Base-by-base conservation (phyloP, 345 rosid species). In the Gossypium arboreum region DNA sequence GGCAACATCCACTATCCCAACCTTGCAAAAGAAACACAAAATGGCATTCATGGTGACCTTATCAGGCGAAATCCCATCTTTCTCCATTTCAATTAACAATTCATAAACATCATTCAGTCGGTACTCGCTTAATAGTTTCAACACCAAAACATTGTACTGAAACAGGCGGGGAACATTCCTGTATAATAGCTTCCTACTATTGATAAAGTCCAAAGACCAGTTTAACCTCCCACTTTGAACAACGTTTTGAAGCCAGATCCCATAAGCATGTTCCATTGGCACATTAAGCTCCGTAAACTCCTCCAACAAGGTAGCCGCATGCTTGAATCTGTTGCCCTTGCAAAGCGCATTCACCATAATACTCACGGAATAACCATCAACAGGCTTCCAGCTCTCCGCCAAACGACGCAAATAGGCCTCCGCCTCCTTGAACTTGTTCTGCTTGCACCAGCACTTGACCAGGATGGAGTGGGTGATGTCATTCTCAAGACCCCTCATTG, bases 1-100 rank as follows among this genome's bases (percentile, higher is more conserved):
- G 12, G 97, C 98, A 80, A 80, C 89, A 65, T 89, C 89, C 64
- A 89, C 90, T 88, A 88, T 86, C 57, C 99, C 97, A 4, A 88
- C 90, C 79, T 95, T 95, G 77, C 97, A 89, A 76, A 93, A 87
- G 84, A 89, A 95, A 79, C 96, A 89, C 47, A 95, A 81, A 41
- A 87, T 84, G 59, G 89, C 86, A 76, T 85, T 86, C 86, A 91
- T 83, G 1, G 97, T 90, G 47, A 77, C 71, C 81, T 68, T 78
- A 73, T 90, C 86, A 65, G 97, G 92, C 10, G 73, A 76, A 76
- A 93, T 77, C 50, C 79, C 79, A 64, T 68, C 75, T 45, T 86
- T 88, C 74, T 82, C 86, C 98, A 91, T 95, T 75, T 93, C 96
- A 56, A 80, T 77, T 59, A 95, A 73, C 78, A 95, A 57, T 83